These are phyloP conservation scores for Globisporangium emineosum DNA, from an alignment of 352 stramenopile species.

Conservation along the genomic window DNA sequence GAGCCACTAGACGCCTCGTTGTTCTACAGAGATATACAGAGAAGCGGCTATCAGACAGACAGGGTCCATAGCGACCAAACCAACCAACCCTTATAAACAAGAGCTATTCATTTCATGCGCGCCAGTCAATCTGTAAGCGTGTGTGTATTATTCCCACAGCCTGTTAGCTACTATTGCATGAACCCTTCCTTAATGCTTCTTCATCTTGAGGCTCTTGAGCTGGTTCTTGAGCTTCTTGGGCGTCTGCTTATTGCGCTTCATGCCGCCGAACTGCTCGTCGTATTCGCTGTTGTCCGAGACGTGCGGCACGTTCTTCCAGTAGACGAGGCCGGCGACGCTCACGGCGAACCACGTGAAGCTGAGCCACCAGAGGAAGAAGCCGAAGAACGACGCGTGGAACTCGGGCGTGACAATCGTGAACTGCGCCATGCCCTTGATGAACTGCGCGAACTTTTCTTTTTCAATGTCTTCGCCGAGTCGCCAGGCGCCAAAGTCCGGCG, in stretches of 20 bases:
- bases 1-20: slow-evolving; percentile 30
- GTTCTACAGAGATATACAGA: no score
- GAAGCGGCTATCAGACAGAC: not conserved
- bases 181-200: slow-evolving; percentile 36
- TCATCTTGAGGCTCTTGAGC: slow-evolving; percentile 63
- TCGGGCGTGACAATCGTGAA: slow-evolving; percentile 59
- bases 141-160: not conserved
- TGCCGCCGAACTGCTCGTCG: not conserved
- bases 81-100: not conserved
- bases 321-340: slow-evolving; percentile 38
- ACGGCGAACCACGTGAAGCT: slow-evolving; percentile 56
- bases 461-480: slow-evolving; percentile 52
- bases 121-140: not conserved
- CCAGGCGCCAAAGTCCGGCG: slow-evolving; percentile 56
- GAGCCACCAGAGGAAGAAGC: slow-evolving; percentile 63
- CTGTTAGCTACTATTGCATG: not conserved
- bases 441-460: slow-evolving; percentile 35
- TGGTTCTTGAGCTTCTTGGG: slow-evolving; percentile 73
- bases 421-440: slow-evolving; percentile 62
- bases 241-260: slow-evolving; percentile 49
- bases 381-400: slow-evolving; percentile 54
- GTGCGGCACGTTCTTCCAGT: slow-evolving; percentile 71
- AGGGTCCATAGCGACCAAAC: not conserved
- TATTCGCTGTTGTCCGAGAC: slow-evolving; percentile 11
- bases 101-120: not conserved